Conservation (phyloP, 225 moss, liverwort and hornwort species). For the Pseudisothecium myosuroides region DNA sequence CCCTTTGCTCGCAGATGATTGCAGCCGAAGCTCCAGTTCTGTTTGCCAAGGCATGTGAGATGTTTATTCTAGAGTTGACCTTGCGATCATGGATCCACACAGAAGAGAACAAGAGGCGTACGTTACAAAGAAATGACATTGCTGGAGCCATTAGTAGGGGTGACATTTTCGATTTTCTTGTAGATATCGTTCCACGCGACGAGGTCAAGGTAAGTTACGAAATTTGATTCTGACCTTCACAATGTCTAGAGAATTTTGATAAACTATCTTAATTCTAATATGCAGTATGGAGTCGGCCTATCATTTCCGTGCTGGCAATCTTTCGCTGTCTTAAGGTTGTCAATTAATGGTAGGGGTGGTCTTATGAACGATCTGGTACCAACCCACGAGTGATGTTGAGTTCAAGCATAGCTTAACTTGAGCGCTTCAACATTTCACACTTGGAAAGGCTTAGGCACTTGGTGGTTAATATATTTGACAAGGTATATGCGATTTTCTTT, state of each 20-base stretch:
- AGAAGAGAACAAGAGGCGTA: slow-evolving; percentile 53
- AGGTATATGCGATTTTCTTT: neutral
- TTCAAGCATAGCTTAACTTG: neutral
- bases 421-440: too few relatives aligned
- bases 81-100: slow-evolving; percentile 56
- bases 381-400: neutral
- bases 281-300: neutral
- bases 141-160: slow-evolving; percentile 48
- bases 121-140: slow-evolving; percentile 50
- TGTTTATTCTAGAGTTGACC: slow-evolving; percentile 57
- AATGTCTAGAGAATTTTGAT: neutral
- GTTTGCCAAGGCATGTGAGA: slow-evolving; percentile 54
- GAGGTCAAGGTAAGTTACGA: slow-evolving; percentile 29
- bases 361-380: neutral
- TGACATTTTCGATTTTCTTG: slow-evolving; percentile 54
- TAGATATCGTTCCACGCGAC: slow-evolving; percentile 50
- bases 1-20: slow-evolving; percentile 34
- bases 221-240: neutral
- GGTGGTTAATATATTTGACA: neutral
- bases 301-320: neutral
- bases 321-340: neutral
- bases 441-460: too few relatives aligned
- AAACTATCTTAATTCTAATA: neutral
- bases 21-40: slow-evolving; percentile 51
- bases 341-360: neutral